phyloP scores from a whole-genome alignment of 805 yeast species.

The Saccharomycopsis microspora region DNA sequence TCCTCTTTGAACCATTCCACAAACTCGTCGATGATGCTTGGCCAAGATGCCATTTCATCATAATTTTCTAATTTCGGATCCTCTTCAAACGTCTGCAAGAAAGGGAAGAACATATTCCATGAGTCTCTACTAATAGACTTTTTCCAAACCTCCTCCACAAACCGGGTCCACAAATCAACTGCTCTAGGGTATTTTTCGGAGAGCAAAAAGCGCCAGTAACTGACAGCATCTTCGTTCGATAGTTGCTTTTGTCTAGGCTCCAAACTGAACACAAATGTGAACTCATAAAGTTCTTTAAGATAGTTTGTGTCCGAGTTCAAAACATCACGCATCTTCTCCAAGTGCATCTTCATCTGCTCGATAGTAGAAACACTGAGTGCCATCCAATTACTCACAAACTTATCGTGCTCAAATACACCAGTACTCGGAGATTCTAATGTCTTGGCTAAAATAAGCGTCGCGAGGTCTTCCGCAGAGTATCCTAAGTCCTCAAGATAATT shows the following conservation, averaged over 20 bases:
- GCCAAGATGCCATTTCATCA: slow-evolving; percentile 87
- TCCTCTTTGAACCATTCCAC: slow-evolving; percentile 37
- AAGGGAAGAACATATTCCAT: slow-evolving; percentile 69
- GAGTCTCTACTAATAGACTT: slow-evolving; percentile 55
- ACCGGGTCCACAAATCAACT: slow-evolving; percentile 45
- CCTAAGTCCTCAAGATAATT: slow-evolving; percentile 54
- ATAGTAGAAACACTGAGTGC: background rate
- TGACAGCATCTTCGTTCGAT: slow-evolving; percentile 47
- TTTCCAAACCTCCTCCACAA: slow-evolving; percentile 28
- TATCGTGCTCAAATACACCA: slow-evolving; percentile 43
- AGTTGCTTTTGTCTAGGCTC: slow-evolving; percentile 49
- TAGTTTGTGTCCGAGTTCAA: slow-evolving; percentile 28
- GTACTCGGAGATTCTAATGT: slow-evolving; percentile 53
- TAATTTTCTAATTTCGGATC: slow-evolving; percentile 49
- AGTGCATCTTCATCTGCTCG: background rate
- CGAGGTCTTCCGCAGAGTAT: slow-evolving; percentile 63
- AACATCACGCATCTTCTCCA: slow-evolving; percentile 9
- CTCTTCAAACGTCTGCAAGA: slow-evolving; percentile 40
- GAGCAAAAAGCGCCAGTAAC: slow-evolving; percentile 69
- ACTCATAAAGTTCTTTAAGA: slow-evolving; percentile 53
- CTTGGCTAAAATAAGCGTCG: slow-evolving; percentile 59
- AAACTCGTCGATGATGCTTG: slow-evolving; percentile 74
- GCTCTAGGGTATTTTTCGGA: slow-evolving; percentile 20
- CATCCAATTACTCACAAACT: slow-evolving; percentile 52
- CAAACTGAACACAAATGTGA: slow-evolving; percentile 54